Conservation (phyloP, 1,284 basidiomycete genomes). For the Anthracocystis walkeri region DNA sequence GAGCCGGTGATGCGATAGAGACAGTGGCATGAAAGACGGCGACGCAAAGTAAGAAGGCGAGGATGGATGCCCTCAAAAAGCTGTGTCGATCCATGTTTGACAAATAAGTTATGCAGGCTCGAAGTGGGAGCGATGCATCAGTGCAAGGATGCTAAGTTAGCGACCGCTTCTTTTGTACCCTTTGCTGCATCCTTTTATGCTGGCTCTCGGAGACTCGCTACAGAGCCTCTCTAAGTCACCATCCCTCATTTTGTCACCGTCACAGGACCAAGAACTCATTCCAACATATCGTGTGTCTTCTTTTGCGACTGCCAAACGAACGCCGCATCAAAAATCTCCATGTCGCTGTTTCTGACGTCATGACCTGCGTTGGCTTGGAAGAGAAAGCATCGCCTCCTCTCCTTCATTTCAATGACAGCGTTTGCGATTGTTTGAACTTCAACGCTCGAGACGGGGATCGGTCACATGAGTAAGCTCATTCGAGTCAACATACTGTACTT, state of each 20-base stretch:
- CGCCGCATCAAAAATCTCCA: too few species aligned
- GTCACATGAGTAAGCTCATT: neutral
- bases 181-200: neutral
- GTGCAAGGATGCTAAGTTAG: too few species aligned
- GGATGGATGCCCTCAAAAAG: neutral
- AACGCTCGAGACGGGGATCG: too few species aligned
- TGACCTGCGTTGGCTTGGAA: too few species aligned
- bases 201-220: too few species aligned
- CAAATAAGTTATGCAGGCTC: neutral
- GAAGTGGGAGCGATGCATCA: neutral
- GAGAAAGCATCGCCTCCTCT: too few species aligned
- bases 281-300: neutral
- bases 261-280: constrained; percentile 1
- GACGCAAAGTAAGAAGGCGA: neutral
- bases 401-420: too few species aligned
- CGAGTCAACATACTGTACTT: too few species aligned
- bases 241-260: neutral
- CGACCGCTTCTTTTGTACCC: neutral
- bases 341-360: too few species aligned
- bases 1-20: neutral
- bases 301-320: neutral
- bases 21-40: too few species aligned
- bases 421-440: too few species aligned
- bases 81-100: neutral
- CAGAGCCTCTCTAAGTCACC: neutral